Base-by-base conservation (phyloP, 805 yeast species). In the Pichia thaimueangensis region DNA sequence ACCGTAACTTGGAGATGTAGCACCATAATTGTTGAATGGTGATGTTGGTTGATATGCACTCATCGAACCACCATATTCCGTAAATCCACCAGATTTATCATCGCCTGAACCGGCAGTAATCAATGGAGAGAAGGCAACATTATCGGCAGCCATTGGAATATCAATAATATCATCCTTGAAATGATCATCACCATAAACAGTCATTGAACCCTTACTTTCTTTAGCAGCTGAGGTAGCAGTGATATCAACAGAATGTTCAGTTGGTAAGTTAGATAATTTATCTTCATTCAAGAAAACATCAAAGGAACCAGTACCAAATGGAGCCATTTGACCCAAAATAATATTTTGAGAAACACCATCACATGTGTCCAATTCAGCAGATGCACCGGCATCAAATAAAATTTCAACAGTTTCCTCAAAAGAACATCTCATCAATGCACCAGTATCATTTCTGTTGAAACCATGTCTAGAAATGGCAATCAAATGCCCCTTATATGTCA, bases 381-480 rank as follows among this genome's bases (percentile, higher is more conserved):
- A 79, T 5, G 97, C 95, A 63, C 96, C 98, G 16, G 99, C 99
- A 59, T 93, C 98, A 55, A 93, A 78, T 62, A 93, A 69, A 58
- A 93, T 93, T 68, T 93, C 99, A 32, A 93, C 99, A 7, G 99
- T 93, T 66, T 93, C 99, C 69, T 93, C 99, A 71, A 93, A 93
- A 33, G 98, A 91, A 71, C 97, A 93, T 68, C 99, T 80, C 99
- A 93, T 93, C 60, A 93, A 74, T 2, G 98, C 98, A 68, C 99
- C 99, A 24, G 99, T 93, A 53, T 93, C 96, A 30, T 95, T 85
- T 69, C 99, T 82, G 67, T 93, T 93, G 67, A 93, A 91, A 76
- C 99, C 99, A 62, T 93, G 98, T 76, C 99, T 94, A 34, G 97
- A 91, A 57, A 93, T 89, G 31, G 99, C 97, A 86, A 94, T 91